A percentile compares a stretch with the other conserved stretches of the same genome.
Evolutionary conservation across 2,329 filamentous ascomycete genomes (phyloP).

Genomic region (Xenosphaeropsis pyriputrescens): DNA sequence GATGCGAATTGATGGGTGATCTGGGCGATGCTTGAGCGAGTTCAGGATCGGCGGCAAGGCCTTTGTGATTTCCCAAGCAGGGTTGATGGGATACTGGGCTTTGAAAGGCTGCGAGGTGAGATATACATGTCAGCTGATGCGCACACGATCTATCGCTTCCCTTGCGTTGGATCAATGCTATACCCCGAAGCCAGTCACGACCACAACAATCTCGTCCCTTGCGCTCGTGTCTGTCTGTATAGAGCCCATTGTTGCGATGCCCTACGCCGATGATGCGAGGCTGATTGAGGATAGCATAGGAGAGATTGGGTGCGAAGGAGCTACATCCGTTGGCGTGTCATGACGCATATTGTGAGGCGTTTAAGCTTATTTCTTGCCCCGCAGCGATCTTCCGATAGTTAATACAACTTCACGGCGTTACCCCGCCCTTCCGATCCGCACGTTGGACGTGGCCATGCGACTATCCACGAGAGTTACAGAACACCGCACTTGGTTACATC

Average conservation of each 20-base stretch:
- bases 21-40: constrained; percentile 15
- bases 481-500: too few relatives aligned
- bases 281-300: neutral
- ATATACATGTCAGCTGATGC: neutral
- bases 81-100: constrained; percentile 56
- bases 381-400: neutral
- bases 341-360: neutral
- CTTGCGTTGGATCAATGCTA: constrained; percentile 11
- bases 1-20: constrained; percentile 40
- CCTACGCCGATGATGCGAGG: neutral
- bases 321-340: too few relatives aligned
- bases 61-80: constrained; percentile 65
- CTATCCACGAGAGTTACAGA: too few relatives aligned
- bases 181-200: constrained; percentile 49
- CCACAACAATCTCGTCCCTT: constrained; percentile 36
- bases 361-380: neutral
- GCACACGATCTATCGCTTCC: neutral
- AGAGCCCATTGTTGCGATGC: constrained; percentile 7
- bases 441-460: too few relatives aligned
- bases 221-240: neutral
- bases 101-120: constrained; percentile 51
- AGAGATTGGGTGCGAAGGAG: too few relatives aligned
- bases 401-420: neutral
- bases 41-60: constrained; percentile 48
- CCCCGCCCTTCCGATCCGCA: neutral